Percentiles rank a stretch among this genome's conserved stretches.
Conservation (phyloP, 1,139 yeast genomes). For the Scheffersomyces illinoinensis region DNA sequence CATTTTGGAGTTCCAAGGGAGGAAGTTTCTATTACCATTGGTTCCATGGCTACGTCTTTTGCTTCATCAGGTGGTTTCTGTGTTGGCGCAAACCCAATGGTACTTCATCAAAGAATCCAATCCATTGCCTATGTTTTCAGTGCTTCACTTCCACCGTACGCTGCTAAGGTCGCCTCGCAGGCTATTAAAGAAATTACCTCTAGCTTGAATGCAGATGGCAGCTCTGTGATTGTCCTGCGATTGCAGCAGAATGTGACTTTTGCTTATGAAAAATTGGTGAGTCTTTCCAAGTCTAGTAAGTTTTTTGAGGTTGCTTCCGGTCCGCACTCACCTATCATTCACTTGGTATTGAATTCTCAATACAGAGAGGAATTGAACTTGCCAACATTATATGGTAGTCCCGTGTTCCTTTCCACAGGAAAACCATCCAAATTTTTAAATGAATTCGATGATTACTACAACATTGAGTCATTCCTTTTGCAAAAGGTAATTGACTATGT, state of each 20-base stretch:
- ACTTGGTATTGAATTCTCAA: slow-evolving; percentile 51
- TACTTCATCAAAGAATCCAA: slow-evolving; percentile 89
- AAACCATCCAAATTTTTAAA: slow-evolving; percentile 36
- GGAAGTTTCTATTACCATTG: slow-evolving; percentile 81
- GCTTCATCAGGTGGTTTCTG: slow-evolving; percentile 97
- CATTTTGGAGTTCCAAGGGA: slow-evolving; percentile 61
- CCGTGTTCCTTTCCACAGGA: slow-evolving; percentile 38
- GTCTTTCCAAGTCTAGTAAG: slow-evolving; percentile 9
- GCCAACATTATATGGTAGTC: slow-evolving; percentile 51
- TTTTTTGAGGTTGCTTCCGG: slow-evolving; percentile 55
- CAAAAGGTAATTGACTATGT: slow-evolving; percentile 63
- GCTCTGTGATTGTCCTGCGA: slow-evolving; percentile 28
- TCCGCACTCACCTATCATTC: slow-evolving; percentile 65
- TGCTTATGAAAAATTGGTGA: slow-evolving; percentile 19
- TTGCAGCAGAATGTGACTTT: slow-evolving; percentile 27
- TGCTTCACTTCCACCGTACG: slow-evolving; percentile 92
- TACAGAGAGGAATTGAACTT: slow-evolving; percentile 44
- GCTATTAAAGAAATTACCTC: slow-evolving; percentile 47
- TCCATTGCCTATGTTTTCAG: slow-evolving; percentile 90
- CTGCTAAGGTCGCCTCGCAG: slow-evolving; percentile 71
- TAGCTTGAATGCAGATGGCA: slow-evolving; percentile 35
- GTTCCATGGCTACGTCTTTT: slow-evolving; percentile 79
- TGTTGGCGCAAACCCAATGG: slow-evolving; percentile 81
- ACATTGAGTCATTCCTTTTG: slow-evolving; percentile 60
- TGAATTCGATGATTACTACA: slow-evolving; percentile 45